A percentile compares a stretch with the other conserved stretches of the same genome.
These are phyloP conservation scores for Tylopilus sp. DNA, from an alignment of 1,284 basidiomycete genomes.

Conservation along the genomic window DNA sequence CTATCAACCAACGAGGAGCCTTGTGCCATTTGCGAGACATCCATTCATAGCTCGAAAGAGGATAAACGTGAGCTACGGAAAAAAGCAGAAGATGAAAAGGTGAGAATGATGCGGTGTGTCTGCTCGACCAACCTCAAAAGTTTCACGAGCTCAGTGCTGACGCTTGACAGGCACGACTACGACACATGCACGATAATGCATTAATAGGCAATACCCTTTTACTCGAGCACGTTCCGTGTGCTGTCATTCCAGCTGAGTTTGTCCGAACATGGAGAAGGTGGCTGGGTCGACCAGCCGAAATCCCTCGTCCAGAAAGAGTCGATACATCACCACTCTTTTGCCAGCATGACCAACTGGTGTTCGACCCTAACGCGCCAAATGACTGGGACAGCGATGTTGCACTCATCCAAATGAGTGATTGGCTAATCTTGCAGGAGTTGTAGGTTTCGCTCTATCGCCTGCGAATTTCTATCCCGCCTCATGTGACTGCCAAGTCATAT, in stretches of 20 bases:
- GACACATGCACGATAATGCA: conserved; percentile 56
- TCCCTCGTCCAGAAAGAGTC: conserved; percentile 53
- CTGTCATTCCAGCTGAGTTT: conserved; percentile 59
- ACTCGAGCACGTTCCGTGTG: conserved; percentile 48
- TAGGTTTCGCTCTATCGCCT: conserved; percentile 36
- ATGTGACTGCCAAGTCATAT: conserved; percentile 8
- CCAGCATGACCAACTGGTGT: conserved; percentile 56
- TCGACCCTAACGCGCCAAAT: conserved; percentile 59
- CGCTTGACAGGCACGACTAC: conserved; percentile 50
- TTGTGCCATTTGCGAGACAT: conserved; percentile 59
- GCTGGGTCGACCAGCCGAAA: conserved; percentile 55
- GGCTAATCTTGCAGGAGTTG: conserved; percentile 56
- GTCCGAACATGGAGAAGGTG: conserved; percentile 65
- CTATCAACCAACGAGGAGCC: conserved; percentile 46
- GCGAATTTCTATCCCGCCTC: conserved; percentile 7
- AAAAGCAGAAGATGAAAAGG: conserved; percentile 73
- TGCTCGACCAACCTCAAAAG: not conserved
- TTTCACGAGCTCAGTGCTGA: conserved; percentile 15
- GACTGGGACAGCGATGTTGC: conserved; percentile 55
- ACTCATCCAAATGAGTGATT: conserved; percentile 59
- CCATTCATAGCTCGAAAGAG: conserved; percentile 52
- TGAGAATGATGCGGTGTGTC: conserved; percentile 24
- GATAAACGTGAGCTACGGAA: conserved; percentile 55
- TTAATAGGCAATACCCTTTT: conserved; percentile 43
- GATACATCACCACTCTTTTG: conserved; percentile 66